These are phyloP conservation scores for Torulaspora pretoriensis DNA, from an alignment of 1,139 yeast genomes.

Conservation along the genomic window DNA sequence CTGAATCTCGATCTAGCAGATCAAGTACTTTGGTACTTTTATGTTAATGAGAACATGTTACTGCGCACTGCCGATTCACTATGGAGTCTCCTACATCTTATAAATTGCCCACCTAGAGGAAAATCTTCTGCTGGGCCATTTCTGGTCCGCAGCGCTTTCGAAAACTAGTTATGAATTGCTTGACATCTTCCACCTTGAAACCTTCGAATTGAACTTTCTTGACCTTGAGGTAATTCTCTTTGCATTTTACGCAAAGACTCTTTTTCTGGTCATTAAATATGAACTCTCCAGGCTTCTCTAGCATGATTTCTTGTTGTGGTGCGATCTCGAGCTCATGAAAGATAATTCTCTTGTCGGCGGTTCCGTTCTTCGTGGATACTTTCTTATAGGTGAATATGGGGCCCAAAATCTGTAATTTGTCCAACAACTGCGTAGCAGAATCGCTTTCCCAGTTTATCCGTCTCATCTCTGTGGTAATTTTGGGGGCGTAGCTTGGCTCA, in stretches of 20 bases:
- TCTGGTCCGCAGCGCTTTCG: conserved; percentile 44
- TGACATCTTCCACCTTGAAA: conserved; percentile 45
- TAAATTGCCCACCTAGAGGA: background rate
- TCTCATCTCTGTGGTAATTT: conserved; percentile 43
- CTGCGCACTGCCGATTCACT: no score
- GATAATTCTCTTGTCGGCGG: conserved; percentile 44
- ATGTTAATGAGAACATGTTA: no score
- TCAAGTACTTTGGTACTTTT: no score
- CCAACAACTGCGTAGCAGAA: conserved; percentile 41
- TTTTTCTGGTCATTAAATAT: conserved; percentile 26
- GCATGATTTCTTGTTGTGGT: background rate
- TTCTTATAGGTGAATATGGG: conserved; percentile 50
- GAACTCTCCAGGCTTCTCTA: conserved; percentile 44
- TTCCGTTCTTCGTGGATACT: conserved; percentile 36
- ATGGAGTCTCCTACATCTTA: background rate
- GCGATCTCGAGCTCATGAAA: conserved; percentile 38
- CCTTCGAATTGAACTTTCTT: conserved; percentile 51
- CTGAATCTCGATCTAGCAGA: background rate
- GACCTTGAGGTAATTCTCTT: conserved; percentile 38
- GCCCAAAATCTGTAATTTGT: conserved; percentile 56
- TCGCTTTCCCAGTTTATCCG: conserved; percentile 46
- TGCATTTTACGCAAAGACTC: conserved; percentile 42
- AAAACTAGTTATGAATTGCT: conserved; percentile 42
- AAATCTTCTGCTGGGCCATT: conserved; percentile 1
- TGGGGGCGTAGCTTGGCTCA: conserved; percentile 54